phyloP scores from a whole-genome alignment of 768 basidiomycete genomes.

The Candolleomyces aberdarensis region DNA sequence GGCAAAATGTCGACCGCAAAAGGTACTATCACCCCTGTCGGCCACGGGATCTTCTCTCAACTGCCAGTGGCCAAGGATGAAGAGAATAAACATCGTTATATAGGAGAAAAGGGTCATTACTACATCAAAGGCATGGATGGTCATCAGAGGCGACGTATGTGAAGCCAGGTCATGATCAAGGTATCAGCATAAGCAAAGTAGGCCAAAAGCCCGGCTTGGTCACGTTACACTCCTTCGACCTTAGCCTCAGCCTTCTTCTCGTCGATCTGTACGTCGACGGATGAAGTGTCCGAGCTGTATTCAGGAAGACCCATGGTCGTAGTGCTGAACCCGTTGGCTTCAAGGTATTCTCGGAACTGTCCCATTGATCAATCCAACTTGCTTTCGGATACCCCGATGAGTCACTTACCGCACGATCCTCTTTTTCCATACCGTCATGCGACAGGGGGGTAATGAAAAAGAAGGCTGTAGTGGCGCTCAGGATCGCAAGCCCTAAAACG shows the following conservation, averaged over 20 bases:
- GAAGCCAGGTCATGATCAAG: too few species aligned
- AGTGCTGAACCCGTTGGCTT: constrained; percentile 76
- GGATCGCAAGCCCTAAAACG: constrained; percentile 57
- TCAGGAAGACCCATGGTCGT: constrained; percentile 60
- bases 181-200: too few species aligned
- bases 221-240: not conserved
- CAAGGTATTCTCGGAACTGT: constrained; percentile 82
- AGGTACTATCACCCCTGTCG: not conserved
- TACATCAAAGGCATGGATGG: too few species aligned
- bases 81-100: too few species aligned
- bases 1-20: not conserved
- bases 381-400: not conserved
- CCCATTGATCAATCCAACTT: not conserved
- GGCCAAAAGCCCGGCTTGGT: not conserved
- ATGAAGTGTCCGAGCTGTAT: constrained; percentile 17
- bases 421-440: constrained; percentile 75
- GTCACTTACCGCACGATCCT: constrained; percentile 59
- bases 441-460: constrained; percentile 72
- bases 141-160: too few species aligned
- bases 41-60: too few species aligned
- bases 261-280: constrained; percentile 18
- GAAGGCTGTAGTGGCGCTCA: constrained; percentile 72
- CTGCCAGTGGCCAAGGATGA: too few species aligned
- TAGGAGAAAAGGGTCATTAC: too few species aligned
- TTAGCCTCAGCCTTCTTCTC: constrained; percentile 15